These are phyloP conservation scores for Colletotrichum endophyticum DNA, from an alignment of 2,329 filamentous ascomycete species.

Conservation along the genomic window DNA sequence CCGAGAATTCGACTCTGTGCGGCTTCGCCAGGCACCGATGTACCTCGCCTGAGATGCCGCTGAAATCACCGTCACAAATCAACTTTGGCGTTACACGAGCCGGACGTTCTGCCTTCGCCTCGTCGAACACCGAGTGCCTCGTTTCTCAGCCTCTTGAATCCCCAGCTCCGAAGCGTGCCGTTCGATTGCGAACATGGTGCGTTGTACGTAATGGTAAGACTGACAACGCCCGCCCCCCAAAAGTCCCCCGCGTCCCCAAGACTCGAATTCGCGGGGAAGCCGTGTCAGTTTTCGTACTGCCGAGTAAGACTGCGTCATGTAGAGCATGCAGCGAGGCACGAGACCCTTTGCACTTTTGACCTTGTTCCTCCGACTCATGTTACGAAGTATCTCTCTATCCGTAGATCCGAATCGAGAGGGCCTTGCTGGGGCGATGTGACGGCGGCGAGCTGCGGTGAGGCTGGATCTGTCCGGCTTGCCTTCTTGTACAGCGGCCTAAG, in stretches of 20 bases:
- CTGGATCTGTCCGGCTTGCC: neutral
- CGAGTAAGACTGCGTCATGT: constrained; percentile 1
- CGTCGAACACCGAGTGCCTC: neutral
- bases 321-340: constrained; percentile 1
- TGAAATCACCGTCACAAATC: neutral
- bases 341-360: neutral
- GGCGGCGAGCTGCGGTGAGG: neutral
- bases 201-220: neutral
- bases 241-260: neutral
- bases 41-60: neutral
- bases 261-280: neutral
- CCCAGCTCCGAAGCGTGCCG: neutral
- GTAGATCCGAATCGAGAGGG: neutral
- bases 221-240: neutral
- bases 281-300: neutral
- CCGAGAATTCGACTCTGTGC: neutral
- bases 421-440: neutral
- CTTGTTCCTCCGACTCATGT: neutral
- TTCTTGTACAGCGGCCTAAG: neutral
- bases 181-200: neutral
- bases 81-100: neutral
- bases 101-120: neutral
- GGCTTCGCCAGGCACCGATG: neutral
- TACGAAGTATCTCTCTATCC: neutral
- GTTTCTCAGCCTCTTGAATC: neutral